A percentile compares a stretch with the other conserved stretches of the same genome.
Conservation (phyloP, 495 filamentous ascomycete species). For the Aspergillus saccharolyticus region DNA sequence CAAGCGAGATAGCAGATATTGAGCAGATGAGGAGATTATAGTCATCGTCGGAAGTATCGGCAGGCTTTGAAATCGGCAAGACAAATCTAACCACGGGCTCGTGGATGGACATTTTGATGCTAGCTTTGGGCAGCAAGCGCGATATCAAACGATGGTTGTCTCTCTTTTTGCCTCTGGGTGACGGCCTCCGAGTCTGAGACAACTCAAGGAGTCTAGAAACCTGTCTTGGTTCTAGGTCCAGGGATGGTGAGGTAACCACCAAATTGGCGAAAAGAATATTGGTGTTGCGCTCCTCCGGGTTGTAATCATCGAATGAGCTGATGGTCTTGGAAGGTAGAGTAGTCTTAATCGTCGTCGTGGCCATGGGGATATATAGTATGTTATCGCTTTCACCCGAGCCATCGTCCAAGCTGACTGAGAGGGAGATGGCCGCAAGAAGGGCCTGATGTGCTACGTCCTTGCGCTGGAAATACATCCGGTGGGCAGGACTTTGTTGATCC, state of each 20-base stretch:
- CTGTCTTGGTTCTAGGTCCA: conserved; percentile 93
- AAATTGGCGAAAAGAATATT: conserved; percentile 96
- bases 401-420: conserved; percentile 87
- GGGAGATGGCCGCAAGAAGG: conserved; percentile 82
- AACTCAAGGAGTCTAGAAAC: conserved; percentile 80
- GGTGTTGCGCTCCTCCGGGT: conserved; percentile 81
- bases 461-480: conserved; percentile 98
- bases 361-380: conserved; percentile 93
- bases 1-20: conserved; percentile 85
- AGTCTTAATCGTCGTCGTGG: conserved; percentile 90
- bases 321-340: conserved; percentile 94
- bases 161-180: conserved; percentile 41
- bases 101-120: conserved; percentile 90
- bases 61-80: conserved; percentile 67
- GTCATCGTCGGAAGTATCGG: conserved; percentile 52
- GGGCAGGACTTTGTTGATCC: conserved; percentile 87
- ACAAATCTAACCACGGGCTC: conserved; percentile 90
- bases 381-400: conserved; percentile 77
- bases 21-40: conserved; percentile 93
- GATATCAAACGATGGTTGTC: conserved; percentile 69
- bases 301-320: conserved; percentile 65
- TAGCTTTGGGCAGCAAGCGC: conserved; percentile 89
- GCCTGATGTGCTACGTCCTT: conserved; percentile 94
- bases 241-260: conserved; percentile 89
- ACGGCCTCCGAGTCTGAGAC: conserved; percentile 51